Evolutionary conservation across 352 stramenopile species (phyloP).

Genomic region (Phytophthora syringae): DNA sequence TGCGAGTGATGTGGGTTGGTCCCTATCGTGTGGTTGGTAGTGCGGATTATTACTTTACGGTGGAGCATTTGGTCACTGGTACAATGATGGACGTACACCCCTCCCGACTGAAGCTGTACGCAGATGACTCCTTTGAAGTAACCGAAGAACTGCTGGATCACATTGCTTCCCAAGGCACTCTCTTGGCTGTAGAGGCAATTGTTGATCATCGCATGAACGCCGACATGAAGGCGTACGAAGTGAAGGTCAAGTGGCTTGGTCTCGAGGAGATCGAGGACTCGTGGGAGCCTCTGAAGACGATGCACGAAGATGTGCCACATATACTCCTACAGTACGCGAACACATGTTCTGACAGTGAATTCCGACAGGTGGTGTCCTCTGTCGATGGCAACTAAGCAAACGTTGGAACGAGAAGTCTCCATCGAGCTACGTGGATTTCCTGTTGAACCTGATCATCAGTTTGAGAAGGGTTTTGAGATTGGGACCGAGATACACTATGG

Average conservation of each 20-base stretch:
- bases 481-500: too few species aligned
- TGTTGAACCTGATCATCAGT: too few species aligned
- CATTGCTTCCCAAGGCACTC: conserved; percentile 5
- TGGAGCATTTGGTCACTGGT: conserved; percentile 19
- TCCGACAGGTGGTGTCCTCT: background rate
- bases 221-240: conserved; percentile 3
- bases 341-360: background rate
- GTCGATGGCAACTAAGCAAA: background rate
- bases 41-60: conserved; percentile 22
- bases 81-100: conserved; percentile 7
- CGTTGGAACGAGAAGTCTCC: too few species aligned
- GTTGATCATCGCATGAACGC: background rate
- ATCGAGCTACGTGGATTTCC: too few species aligned
- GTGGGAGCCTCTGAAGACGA: conserved; percentile 7
- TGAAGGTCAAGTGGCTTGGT: conserved; percentile 5
- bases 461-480: too few species aligned
- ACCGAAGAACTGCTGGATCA: conserved; percentile 4
- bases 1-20: conserved; percentile 38
- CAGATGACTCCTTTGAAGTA: conserved; percentile 1
- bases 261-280: conserved; percentile 2
- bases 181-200: conserved; percentile 3
- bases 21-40: conserved; percentile 28
- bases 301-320: background rate
- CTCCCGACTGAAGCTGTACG: conserved; percentile 8
- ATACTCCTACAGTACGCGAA: conserved; percentile 1